phyloP scores from a whole-genome alignment of 495 filamentous ascomycete species.

The Beverwykella pulmonaria region DNA sequence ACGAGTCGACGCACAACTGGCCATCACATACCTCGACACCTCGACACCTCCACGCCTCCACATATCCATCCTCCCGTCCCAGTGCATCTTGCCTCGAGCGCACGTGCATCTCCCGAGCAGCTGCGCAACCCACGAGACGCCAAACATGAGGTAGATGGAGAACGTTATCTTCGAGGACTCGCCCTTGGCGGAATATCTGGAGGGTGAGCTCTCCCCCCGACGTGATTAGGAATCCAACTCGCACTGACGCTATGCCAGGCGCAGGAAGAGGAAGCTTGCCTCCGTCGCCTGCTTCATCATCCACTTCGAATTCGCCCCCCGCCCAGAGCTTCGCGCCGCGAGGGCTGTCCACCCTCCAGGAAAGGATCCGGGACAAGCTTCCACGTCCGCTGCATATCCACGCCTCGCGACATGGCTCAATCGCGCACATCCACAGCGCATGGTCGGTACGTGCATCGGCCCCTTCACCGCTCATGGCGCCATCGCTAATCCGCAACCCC shows the following conservation, averaged over 20 bases:
- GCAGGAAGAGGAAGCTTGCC: slow-evolving; percentile 28
- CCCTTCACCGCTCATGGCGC: slow-evolving; percentile 9
- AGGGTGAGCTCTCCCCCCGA: slow-evolving; percentile 60
- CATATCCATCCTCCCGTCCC: background rate
- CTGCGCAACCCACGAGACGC: slow-evolving; percentile 12
- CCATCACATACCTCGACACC: background rate
- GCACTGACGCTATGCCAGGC: slow-evolving; percentile 27
- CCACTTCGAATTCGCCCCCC: slow-evolving; percentile 2
- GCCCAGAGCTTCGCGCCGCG: slow-evolving; percentile 66
- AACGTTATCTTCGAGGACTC: slow-evolving; percentile 86
- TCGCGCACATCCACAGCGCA: slow-evolving; percentile 58
- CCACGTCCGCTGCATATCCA: slow-evolving; percentile 64
- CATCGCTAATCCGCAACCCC: slow-evolving; percentile 17
- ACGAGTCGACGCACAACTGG: background rate
- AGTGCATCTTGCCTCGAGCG: slow-evolving; percentile 2
- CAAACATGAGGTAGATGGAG: slow-evolving; percentile 67
- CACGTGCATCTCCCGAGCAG: slow-evolving; percentile 5
- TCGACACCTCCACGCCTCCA: background rate
- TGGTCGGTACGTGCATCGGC: slow-evolving; percentile 58
- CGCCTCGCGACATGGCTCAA: slow-evolving; percentile 53
- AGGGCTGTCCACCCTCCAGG: slow-evolving; percentile 67
- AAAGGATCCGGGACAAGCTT: slow-evolving; percentile 66
- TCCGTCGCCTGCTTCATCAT: slow-evolving; percentile 14
- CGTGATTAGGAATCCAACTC: background rate
- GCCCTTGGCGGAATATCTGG: slow-evolving; percentile 88